Evolutionary conservation across 164 flowering plant species (phyloP), one percentile per base, ranked within the genome.

Genomic region (Piper betle): DNA sequence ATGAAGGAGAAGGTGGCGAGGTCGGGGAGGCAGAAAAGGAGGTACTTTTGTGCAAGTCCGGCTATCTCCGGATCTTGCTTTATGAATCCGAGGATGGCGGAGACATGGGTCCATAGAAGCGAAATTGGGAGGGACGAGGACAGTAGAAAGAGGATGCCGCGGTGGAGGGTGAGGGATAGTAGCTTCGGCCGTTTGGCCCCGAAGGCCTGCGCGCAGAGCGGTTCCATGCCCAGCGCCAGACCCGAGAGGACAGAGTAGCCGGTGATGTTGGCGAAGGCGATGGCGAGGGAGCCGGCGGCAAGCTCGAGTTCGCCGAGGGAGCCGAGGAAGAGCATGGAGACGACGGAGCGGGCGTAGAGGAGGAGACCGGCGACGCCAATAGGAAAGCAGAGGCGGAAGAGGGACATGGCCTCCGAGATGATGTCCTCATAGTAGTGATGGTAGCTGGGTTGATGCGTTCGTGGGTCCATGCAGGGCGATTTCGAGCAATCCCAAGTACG

Each of bases 181-280:
- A 84, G 79, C 65, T 80, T 77, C 2, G 81, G 84, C 0, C 79
- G 77, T 12, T 70, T 74, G 3, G 97, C 94, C 0, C 96, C 95
- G 41, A 87, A 88, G 39, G 98, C 96, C 62, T 88, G 98, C 0
- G 92, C 77, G 64, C 98, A 91, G 2, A 91, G 73, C 0, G 98
- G 98, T 67, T 91, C 96, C 96, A 91, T 88, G 0, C 95, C 96
- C 2, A 91, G 61, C 2, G 97, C 84, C 0, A 91, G 72, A 15
- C 96, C 96, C 0, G 98, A 84, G 17, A 92, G 80, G 3, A 89
- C 85, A 0, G 98, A 89, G 70, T 92, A 89, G 4, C 96, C 96
- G 10, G 93, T 84, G 66, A 89, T 92, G 78, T 92, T 92, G 0
- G 96, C 95, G 63, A 87, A 89, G 39, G 92, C 98, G 3, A 92